Conservation (phyloP, 148 eudicot species). For the Vaccinium darrowii region DNA sequence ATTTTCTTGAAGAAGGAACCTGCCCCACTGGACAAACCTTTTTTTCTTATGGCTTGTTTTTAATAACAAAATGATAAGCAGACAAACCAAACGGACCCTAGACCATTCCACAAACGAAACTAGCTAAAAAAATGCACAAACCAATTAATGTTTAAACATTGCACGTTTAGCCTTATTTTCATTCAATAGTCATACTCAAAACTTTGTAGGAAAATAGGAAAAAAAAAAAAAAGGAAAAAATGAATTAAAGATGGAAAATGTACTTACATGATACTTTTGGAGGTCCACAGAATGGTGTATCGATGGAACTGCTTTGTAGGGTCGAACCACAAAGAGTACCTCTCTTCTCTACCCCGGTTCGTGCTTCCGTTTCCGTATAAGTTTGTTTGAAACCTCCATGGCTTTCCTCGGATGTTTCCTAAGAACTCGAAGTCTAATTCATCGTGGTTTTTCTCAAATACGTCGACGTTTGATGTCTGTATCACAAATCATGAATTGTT, state of each 20-base stretch:
- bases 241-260: not conserved
- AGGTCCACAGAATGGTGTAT: conserved; percentile 79
- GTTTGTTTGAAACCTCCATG: conserved; percentile 80
- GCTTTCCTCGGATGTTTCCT: conserved; percentile 59
- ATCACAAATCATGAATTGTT: not conserved
- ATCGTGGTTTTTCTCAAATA: conserved; percentile 60
- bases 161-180: not conserved
- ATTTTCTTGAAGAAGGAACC: too few species aligned
- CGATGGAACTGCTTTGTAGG: conserved; percentile 66
- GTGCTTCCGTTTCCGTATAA: conserved; percentile 79
- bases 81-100: not conserved
- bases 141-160: not conserved
- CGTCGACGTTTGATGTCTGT: conserved; percentile 71
- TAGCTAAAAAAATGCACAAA: not conserved
- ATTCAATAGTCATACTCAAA: not conserved
- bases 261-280: conserved; percentile 53
- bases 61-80: too few species aligned
- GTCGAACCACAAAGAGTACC: conserved; percentile 73
- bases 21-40: too few species aligned
- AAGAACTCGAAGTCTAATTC: conserved; percentile 75
- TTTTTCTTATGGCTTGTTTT: too few species aligned
- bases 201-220: not conserved
- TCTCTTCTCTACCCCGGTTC: conserved; percentile 65
- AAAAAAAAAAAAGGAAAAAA: too few species aligned
- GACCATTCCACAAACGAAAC: too few species aligned